These are phyloP conservation scores for Sequoiadendron giganteum DNA, from an alignment of 75 land plant genomes.

Conservation along the genomic window DNA sequence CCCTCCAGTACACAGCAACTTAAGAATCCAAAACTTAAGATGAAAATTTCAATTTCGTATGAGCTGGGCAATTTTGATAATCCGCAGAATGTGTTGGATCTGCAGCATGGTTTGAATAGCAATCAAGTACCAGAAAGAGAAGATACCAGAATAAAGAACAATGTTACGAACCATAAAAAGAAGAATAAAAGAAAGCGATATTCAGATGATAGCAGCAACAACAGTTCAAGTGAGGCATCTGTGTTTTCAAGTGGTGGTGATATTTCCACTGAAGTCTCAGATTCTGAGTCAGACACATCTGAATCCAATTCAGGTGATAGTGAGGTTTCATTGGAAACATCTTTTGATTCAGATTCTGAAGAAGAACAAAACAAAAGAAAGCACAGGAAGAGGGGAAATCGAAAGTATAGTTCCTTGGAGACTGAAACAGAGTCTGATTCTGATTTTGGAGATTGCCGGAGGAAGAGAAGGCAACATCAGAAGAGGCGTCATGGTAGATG, in stretches of 20 bases:
- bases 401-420: constrained; percentile 37
- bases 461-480: constrained; percentile 33
- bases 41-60: constrained; percentile 39
- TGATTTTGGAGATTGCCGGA: constrained; percentile 31
- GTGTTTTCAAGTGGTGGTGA: constrained; percentile 53
- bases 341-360: constrained; percentile 41
- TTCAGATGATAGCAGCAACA: constrained; percentile 27
- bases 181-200: constrained; percentile 47
- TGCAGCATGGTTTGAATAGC: background rate
- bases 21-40: constrained; percentile 68
- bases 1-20: constrained; percentile 85
- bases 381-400: constrained; percentile 35
- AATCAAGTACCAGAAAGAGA: background rate
- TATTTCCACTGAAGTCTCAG: constrained; percentile 20
- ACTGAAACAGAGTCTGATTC: constrained; percentile 49
- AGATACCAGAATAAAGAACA: constrained; percentile 19
- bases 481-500: constrained; percentile 31
- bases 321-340: constrained; percentile 18
- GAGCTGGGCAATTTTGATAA: constrained; percentile 54
- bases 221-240: constrained; percentile 50
- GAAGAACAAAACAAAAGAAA: constrained; percentile 24
- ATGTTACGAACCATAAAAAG: constrained; percentile 10
- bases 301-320: constrained; percentile 33
- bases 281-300: constrained; percentile 33
- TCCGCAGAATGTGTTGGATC: background rate